Evolutionary conservation across 1,284 basidiomycete genomes (phyloP).

Genomic region (Salmacisia buchloeana): DNA sequence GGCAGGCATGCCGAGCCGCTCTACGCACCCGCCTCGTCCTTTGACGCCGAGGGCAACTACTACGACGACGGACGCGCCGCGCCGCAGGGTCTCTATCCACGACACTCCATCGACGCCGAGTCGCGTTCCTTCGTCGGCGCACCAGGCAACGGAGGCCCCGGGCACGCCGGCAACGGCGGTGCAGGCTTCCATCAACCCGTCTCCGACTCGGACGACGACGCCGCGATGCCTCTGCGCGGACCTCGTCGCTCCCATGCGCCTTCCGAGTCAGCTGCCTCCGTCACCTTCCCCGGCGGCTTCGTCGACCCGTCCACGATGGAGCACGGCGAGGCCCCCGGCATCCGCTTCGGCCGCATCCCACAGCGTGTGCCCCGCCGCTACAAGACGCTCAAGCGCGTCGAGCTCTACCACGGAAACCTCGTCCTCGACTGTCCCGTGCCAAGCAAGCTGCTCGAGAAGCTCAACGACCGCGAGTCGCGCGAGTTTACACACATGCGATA

Average conservation of each 20-base stretch:
- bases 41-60: slow-evolving; percentile 37
- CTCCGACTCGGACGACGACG: slow-evolving; percentile 34
- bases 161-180: slow-evolving; percentile 22
- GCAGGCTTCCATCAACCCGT: no score
- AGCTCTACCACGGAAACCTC: slow-evolving; percentile 46
- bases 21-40: slow-evolving; percentile 38
- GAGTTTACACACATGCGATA: slow-evolving; percentile 36
- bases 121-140: slow-evolving; percentile 10
- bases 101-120: slow-evolving; percentile 6
- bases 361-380: slow-evolving; percentile 43
- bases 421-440: slow-evolving; percentile 47
- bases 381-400: slow-evolving; percentile 45
- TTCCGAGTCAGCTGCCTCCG: slow-evolving; percentile 11
- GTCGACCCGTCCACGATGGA: slow-evolving; percentile 29
- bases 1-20: slow-evolving; percentile 18
- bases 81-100: neutral
- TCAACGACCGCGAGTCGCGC: slow-evolving; percentile 22
- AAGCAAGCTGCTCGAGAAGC: slow-evolving; percentile 28
- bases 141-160: slow-evolving; percentile 21
- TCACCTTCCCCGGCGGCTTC: slow-evolving; percentile 34
- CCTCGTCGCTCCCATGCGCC: slow-evolving; percentile 12
- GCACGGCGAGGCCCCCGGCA: slow-evolving; percentile 28
- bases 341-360: slow-evolving; percentile 40
- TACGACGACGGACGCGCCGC: neutral
- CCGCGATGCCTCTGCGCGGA: slow-evolving; percentile 21